Evolutionary conservation across 73 alveolate species (phyloP).

Genomic region (Tetrahymena borealis): DNA sequence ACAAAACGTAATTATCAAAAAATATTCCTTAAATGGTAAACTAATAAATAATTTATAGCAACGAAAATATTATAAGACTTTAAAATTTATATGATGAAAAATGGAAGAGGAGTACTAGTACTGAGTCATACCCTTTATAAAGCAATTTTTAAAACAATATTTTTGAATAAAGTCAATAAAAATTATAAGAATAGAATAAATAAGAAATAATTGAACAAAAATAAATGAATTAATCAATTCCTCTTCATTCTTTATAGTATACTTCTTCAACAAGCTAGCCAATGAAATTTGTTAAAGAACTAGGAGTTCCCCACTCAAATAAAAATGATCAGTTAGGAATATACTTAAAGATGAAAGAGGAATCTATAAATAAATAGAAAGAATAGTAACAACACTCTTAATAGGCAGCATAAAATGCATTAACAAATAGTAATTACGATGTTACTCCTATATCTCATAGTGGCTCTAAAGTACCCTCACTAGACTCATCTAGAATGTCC

Average conservation of each 20-base stretch:
- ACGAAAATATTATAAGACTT: background rate
- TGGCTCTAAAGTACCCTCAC: background rate
- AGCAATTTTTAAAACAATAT: background rate
- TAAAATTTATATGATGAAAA: background rate
- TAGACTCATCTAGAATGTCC: background rate
- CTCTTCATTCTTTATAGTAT: background rate
- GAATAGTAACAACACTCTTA: background rate
- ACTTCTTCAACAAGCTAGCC: background rate
- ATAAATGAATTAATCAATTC: too few relatives aligned
- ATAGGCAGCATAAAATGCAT: background rate
- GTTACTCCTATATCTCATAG: background rate
- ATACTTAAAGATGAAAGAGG: background rate
- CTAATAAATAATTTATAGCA: background rate
- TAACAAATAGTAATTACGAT: background rate
- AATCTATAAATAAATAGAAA: background rate
- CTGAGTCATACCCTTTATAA: too few relatives aligned
- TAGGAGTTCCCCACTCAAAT: background rate
- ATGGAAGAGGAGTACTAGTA: background rate
- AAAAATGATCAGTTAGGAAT: background rate
- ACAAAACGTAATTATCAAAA: background rate
- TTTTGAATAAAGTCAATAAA: background rate
- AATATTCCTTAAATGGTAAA: background rate
- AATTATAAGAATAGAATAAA: background rate
- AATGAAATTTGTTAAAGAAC: background rate
- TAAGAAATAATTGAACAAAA: background rate